A percentile compares a stretch with the other conserved stretches of the same genome.
Evolutionary conservation across 176 grass and related monocot genomes (phyloP).

Genomic region (Zoysia japonica): DNA sequence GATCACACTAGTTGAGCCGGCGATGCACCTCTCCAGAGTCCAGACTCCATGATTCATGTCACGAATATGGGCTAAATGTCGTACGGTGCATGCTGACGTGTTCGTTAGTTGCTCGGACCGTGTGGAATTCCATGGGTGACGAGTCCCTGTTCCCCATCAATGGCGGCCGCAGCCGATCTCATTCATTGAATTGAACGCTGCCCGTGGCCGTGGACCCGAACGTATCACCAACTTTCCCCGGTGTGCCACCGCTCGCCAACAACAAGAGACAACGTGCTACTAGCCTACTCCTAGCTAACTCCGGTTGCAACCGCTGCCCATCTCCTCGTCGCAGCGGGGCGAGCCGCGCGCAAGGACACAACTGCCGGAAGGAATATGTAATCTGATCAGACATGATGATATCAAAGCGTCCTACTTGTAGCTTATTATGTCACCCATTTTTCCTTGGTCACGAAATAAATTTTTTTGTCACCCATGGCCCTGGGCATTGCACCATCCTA

Average conservation of each 20-base stretch:
- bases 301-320: background rate
- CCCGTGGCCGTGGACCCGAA: background rate
- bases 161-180: background rate
- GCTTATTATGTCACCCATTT: background rate
- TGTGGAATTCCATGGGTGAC: background rate
- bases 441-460: too few relatives aligned
- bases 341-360: background rate
- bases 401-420: background rate
- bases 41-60: background rate
- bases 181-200: background rate
- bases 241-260: constrained; percentile 17
- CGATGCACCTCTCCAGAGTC: too few relatives aligned
- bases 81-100: background rate
- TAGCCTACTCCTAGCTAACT: too few relatives aligned
- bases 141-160: too few relatives aligned
- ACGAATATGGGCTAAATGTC: background rate
- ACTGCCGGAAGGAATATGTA: background rate
- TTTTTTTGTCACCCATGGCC: too few relatives aligned
- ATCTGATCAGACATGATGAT: background rate
- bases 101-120: background rate
- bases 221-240: background rate
- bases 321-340: background rate
- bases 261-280: background rate
- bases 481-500: too few relatives aligned
- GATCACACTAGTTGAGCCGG: too few relatives aligned